Evolutionary conservation across 2,329 filamentous ascomycete genomes (phyloP), one percentile per base, ranked within the genome.

Genomic region (Colletotrichum abscissum): DNA sequence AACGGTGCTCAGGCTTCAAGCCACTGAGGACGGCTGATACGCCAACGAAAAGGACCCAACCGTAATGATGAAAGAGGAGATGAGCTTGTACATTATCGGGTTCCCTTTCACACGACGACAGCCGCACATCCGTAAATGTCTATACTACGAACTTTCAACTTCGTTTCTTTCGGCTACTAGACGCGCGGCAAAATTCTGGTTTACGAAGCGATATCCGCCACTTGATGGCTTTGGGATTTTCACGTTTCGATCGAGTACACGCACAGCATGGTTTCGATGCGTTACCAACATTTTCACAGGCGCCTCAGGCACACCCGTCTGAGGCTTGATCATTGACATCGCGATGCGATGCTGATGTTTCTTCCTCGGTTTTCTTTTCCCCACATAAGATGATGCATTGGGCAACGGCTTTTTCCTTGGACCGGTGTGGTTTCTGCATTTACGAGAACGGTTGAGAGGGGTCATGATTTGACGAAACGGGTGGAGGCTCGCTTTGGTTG

Each of bases 381-480:
- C 46, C 62, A 63, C 73, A 69, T 57, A 75, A 64, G 65, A 69
- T 57, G 73, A 73, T 55, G 73, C 73, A 75, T 75, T 74, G 73
- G 73, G 73, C 38, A 67, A 49, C 42, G 70, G 62, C 30, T 69
- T 72, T 72, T 72, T 67, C 56, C 28, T 74, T 58, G 64, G 74
- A 70, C 52, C 42, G 73, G 63, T 67, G 28, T 56, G 58, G 58
- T 74, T 62, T 75, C 55, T 67, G 58, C 70, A 75, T 71, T 75
- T 67, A 62, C 49, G 59, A 66, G 56, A 59, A 55, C 42, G 54
- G 60, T 22, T 54, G 56, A 57, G 35, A 59, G 33, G 22, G 54
- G 52, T 58, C 57, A 67, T 42, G 70, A 63, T 68, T 54, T 63
- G 69, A 66, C 35, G 67, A 67, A 68, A 22, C 5, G 24, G 35